Percentiles rank a stretch among this genome's conserved stretches.
Conservation (phyloP, 768 basidiomycete species). For the Russula sp. region DNA sequence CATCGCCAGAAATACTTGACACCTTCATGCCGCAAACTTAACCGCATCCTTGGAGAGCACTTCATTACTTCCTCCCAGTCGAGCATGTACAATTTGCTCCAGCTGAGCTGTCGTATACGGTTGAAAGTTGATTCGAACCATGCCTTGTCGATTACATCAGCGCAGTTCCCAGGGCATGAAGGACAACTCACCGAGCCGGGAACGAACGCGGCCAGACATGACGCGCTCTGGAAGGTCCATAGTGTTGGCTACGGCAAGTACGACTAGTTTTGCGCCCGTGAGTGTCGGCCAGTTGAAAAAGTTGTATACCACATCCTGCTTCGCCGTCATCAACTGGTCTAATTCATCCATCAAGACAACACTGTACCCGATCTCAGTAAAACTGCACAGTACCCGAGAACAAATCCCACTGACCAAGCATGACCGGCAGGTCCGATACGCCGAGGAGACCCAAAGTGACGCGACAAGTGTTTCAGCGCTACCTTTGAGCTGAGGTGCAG, state of each 20-base stretch:
- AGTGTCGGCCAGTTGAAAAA: conserved; percentile 99
- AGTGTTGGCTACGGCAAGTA: conserved; percentile 96
- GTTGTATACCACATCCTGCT: conserved; percentile 98
- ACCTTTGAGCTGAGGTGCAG: conserved; percentile 73
- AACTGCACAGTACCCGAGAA: conserved; percentile 10
- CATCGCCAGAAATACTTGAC: conserved; percentile 86
- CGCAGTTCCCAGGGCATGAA: neutral
- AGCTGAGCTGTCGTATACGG: conserved; percentile 81
- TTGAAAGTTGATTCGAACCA: conserved; percentile 89
- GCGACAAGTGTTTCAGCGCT: conserved; percentile 72
- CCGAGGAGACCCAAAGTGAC: conserved; percentile 67
- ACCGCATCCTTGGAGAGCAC: conserved; percentile 71
- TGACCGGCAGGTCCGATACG: conserved; percentile 74
- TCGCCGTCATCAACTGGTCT: conserved; percentile 92
- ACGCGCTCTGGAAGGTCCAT: conserved; percentile 97
- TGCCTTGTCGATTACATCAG: conserved; percentile 44
- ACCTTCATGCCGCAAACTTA: conserved; percentile 76
- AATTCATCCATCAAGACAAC: conserved; percentile 98
- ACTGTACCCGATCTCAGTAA: conserved; percentile 42
- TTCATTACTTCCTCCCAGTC: conserved; percentile 55
- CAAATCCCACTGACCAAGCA: conserved; percentile 69
- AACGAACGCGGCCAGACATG: conserved; percentile 88
- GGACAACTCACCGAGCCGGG: conserved; percentile 69
- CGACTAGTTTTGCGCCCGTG: conserved; percentile 81
- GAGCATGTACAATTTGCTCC: conserved; percentile 80